Base-by-base conservation (phyloP, 1,139 yeast species). In the Geotrichum bryndzae region DNA sequence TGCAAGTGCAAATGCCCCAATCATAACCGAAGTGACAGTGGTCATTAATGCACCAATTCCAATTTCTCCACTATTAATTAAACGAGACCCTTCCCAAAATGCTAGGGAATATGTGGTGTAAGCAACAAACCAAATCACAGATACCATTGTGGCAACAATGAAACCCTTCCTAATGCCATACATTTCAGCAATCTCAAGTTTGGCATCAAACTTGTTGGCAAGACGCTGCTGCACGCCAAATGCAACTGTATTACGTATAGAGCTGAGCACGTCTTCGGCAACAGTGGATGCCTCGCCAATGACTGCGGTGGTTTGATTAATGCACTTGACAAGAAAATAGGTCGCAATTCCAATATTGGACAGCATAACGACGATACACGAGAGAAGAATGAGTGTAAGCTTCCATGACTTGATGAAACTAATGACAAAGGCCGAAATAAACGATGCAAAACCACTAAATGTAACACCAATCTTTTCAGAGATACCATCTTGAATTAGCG, bases 261-360 rank as follows among this genome's bases (percentile, higher is more conserved):
- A 74, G 18, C 78, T 70, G 31, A 78, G 66, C 10, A 77, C 74
- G 61, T 79, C 82, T 64, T 79, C 82, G n/a, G 82, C 82, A 10
- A 77, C 67, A 29, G 78, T 68, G 18, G 78, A 71, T 25, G 80
- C 80, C 33, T 66, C 66, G 27, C 78, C 75, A 55, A 76, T 77
- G 8, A 72, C 71, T 10, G 68, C 67, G 29, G 72, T 68, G 33
- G 72, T 67, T n/a, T 59, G 64, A 59, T 70, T 68, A 50, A 73
- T 70, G 66, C 66, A 75, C 64, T 76, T 76, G 59, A 77, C 68
- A 62, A 79, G 68, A 59, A 73, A 70, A 1, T 65, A 60, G 11
- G 76, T 66, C 3, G 74, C 72, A 8, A 61, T 59, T 33, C 67
- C 67, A 73, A 77, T 73, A 18, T 65, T 63, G 10, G 66, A 41